Conservation (phyloP, 2,329 filamentous ascomycete species). For the Clonostachys solani region DNA sequence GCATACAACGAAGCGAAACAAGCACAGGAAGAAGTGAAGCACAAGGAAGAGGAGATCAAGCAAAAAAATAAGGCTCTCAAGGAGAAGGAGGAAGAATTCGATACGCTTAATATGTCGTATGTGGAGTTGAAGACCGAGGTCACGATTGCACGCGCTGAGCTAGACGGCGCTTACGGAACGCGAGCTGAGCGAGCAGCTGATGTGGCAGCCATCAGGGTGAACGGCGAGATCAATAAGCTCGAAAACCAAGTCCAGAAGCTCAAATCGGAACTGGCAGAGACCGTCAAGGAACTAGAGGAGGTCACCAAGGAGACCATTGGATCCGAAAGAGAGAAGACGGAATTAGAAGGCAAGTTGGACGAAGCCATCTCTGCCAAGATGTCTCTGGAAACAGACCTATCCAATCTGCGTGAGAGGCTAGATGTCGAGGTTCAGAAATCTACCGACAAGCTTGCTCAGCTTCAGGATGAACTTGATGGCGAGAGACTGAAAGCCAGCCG, state of each 20-base stretch:
- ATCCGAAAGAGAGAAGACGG: conserved; percentile 45
- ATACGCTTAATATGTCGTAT: conserved; percentile 44
- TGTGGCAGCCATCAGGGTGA: conserved; percentile 47
- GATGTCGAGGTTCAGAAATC: conserved; percentile 33
- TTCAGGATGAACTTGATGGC: conserved; percentile 47
- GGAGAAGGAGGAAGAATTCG: conserved; percentile 45
- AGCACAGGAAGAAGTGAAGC: conserved; percentile 4
- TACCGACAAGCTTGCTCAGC: conserved; percentile 27
- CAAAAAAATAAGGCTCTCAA: conserved; percentile 30
- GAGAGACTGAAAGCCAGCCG: conserved; percentile 40
- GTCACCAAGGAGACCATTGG: conserved; percentile 47
- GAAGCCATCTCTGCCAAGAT: conserved; percentile 24
- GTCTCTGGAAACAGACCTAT: conserved; percentile 32
- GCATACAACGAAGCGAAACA: conserved; percentile 22
- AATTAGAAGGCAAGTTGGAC: conserved; percentile 36
- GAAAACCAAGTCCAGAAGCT: conserved; percentile 43
- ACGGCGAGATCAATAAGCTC: conserved; percentile 38
- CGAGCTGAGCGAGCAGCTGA: conserved; percentile 55
- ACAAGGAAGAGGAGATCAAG: conserved; percentile 18
- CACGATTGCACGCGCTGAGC: conserved; percentile 56
- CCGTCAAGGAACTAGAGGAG: conserved; percentile 47
- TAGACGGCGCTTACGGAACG: conserved; percentile 57
- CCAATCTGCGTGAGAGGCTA: conserved; percentile 26
- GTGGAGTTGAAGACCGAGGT: conserved; percentile 59
- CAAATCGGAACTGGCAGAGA: conserved; percentile 43